phyloP scores from a whole-genome alignment of 139 green algal species.

The Chlorella sp. region DNA sequence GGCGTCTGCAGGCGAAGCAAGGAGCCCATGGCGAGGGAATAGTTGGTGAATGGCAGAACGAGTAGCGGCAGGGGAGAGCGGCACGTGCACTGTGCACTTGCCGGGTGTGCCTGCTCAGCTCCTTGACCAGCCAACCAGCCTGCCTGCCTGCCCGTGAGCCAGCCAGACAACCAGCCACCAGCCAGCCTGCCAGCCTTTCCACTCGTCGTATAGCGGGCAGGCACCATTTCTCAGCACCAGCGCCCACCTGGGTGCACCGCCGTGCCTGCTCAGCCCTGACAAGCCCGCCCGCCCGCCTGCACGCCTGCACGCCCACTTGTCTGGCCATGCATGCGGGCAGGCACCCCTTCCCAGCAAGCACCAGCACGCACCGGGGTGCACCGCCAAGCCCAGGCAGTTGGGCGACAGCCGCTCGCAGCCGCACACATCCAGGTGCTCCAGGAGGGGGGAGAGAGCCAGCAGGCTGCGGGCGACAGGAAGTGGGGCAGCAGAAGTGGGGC shows the following conservation, averaged over 20 bases:
- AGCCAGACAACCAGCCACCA: not conserved
- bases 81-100: not conserved
- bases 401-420: slow-evolving; percentile 30
- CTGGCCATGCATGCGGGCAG: no score
- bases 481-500: not conserved
- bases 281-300: no score
- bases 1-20: not conserved
- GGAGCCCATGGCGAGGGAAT: not conserved
- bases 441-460: slow-evolving; percentile 8
- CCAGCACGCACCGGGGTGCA: slow-evolving; percentile 1
- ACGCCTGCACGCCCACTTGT: no score
- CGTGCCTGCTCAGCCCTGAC: no score
- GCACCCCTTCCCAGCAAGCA: not conserved
- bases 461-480: not conserved
- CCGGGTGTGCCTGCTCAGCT: not conserved
- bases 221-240: not conserved
- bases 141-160: no score
- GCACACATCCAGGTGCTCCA: slow-evolving; percentile 28
- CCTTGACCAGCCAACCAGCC: not conserved
- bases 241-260: slow-evolving; percentile 7
- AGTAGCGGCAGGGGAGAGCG: not conserved
- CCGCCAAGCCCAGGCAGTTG: not conserved
- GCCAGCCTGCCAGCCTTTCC: not conserved
- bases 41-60: not conserved
- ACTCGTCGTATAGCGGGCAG: not conserved